phyloP scores from a whole-genome alignment of 2,329 filamentous ascomycete genomes.

The Monilinia laxa region DNA sequence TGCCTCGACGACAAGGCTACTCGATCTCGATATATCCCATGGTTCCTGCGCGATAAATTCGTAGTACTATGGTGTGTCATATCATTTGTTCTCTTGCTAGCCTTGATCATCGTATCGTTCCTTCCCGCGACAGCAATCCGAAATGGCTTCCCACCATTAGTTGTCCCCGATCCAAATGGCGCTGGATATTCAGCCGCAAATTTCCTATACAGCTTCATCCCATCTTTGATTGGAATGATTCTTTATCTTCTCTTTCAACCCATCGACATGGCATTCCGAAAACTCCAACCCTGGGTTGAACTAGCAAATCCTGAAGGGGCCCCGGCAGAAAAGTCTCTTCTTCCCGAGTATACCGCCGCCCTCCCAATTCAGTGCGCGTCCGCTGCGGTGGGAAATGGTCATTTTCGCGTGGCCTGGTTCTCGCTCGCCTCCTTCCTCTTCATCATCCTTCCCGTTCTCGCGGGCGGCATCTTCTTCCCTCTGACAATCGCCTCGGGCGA shows the following conservation, averaged over 20 bases:
- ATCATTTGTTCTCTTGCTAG: constrained; percentile 61
- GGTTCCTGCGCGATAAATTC: constrained; percentile 67
- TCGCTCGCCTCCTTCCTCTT: constrained; percentile 60
- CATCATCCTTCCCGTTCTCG: constrained; percentile 63
- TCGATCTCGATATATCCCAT: constrained; percentile 70
- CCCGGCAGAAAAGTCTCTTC: constrained; percentile 60
- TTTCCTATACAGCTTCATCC: constrained; percentile 80
- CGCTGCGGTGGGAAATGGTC: constrained; percentile 55
- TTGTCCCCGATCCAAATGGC: constrained; percentile 59
- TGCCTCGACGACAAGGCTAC: constrained; percentile 40
- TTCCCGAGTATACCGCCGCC: constrained; percentile 67
- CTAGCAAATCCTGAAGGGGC: constrained; percentile 58
- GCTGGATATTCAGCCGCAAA: constrained; percentile 80
- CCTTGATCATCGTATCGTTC: constrained; percentile 77
- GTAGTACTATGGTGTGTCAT: constrained; percentile 66
- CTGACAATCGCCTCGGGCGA: constrained; percentile 54
- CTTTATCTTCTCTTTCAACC: constrained; percentile 67
- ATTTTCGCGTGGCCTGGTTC: constrained; percentile 64
- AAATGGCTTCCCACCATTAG: constrained; percentile 68
- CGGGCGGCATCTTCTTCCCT: constrained; percentile 71
- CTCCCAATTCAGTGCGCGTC: constrained; percentile 60
- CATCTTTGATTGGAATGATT: constrained; percentile 64
- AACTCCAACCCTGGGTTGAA: constrained; percentile 68
- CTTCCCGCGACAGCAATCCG: constrained; percentile 64
- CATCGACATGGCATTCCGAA: constrained; percentile 63